Base-by-base conservation (phyloP, 139 green algal genomes). In the Volvox reticuliferus region DNA sequence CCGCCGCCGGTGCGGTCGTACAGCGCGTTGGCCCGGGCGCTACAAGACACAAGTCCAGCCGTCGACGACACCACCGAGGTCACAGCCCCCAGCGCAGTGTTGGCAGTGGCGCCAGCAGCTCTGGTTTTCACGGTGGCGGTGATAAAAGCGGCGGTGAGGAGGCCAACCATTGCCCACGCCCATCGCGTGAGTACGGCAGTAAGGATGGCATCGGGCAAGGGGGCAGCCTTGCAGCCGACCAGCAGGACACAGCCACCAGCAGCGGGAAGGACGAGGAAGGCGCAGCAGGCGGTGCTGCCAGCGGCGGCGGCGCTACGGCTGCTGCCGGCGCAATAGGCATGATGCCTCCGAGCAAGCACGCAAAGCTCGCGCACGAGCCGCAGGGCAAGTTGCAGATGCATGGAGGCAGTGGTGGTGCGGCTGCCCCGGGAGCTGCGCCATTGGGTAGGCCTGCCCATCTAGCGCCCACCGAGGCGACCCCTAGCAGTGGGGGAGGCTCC, bases 131-230 rank as follows among this genome's bases (percentile, higher is more conserved):
- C 12, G 68, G 88, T 36, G 92, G 83, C 1, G 89, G 91, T 30
- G 91, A 93, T 32, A 88, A 88, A 50, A 89, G 73, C 30, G 92
- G 92, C 19, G 92, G 92, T 17, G 92, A 94, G 84, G 92, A 94
- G 86, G 92, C 92, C 0, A 35, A 85, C 76, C 81, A 91, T 77
- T 92, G 91, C 69, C 92, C 92, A 30, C 87, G 90, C 17, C 86
- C 89, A 3, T 92, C 84, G 0, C 91, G 91, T 16, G 90, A 93
- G 81, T 87, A 85, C 65, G 87, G 81, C 73, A 88, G 90, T 55
- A 37, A 80, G 24, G 69, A 73, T 0, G 91, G 80, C 87, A 18
- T 20, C 21, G 19, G n/a, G 22, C 63, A 55, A 6, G 35, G 17
- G 26, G 76, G 22, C 21, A 36, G 30, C 2, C 63, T 36, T 20